Conservation (phyloP, 2,329 filamentous ascomycete species). For the Diatrype stigma region DNA sequence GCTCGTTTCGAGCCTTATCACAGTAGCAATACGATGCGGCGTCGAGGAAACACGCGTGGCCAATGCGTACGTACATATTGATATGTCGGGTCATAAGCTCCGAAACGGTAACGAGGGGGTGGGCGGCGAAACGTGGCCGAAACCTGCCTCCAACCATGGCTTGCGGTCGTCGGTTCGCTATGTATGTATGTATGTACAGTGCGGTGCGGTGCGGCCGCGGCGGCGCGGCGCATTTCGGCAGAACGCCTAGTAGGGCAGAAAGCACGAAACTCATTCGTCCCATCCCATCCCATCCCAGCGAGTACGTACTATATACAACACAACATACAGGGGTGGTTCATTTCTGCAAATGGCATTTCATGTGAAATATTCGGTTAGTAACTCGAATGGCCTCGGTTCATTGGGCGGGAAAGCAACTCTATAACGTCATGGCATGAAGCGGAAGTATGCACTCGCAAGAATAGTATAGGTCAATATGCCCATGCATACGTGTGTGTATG, state of each 20-base stretch:
- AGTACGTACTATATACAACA: too few relatives aligned
- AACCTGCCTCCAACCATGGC: background rate
- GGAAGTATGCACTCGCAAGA: background rate
- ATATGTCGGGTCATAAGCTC: background rate
- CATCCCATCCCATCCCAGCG: too few relatives aligned
- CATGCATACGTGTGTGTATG: too few relatives aligned
- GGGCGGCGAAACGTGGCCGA: background rate
- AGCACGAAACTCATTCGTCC: background rate
- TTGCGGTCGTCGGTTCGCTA: background rate
- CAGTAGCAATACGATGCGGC: background rate
- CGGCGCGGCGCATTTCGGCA: background rate
- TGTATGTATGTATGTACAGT: too few relatives aligned
- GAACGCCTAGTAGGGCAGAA: background rate
- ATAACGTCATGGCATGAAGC: background rate
- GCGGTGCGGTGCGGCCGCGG: too few relatives aligned
- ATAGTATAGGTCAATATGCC: background rate
- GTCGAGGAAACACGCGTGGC: too few relatives aligned
- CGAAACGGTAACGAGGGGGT: background rate
- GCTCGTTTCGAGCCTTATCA: background rate
- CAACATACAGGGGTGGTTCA: too few relatives aligned
- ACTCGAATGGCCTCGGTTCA: background rate
- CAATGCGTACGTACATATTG: too few relatives aligned
- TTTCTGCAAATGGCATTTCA: too few relatives aligned
- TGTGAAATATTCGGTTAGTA: background rate
- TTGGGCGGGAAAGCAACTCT: background rate